Evolutionary conservation across 768 basidiomycete genomes (phyloP), one percentile per base, ranked within the genome.

Genomic region (Mycena alexandri): DNA sequence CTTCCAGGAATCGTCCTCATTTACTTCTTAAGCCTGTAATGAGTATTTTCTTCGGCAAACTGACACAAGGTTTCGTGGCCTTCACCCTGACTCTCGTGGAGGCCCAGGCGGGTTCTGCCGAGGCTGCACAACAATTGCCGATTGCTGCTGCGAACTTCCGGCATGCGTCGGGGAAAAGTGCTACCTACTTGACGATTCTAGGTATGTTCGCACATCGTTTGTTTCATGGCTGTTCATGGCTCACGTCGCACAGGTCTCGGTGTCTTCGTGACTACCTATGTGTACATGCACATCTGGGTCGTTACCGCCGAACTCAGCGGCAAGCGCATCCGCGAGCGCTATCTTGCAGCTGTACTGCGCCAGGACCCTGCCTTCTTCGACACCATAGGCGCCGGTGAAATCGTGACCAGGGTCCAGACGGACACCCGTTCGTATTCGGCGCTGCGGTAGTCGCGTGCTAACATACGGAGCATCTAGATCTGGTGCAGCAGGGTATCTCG

Each of bases 301-400:
- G 87, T 91, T 71, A 93, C 91, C 1, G 88, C 92, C 17, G 96
- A 98, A 77, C 77, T 90, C 51, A 93, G 89, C 69, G 88, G 94
- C 0, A 93, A 91, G 73, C 89, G 96, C 36, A 85, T 98, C 43
- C 89, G 96, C 36, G 94, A 97, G 79, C 82, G 79, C 17, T 98
- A 98, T 75, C 86, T 98, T 10, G 54, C 62, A 58, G 88, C 95
- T 3, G 81, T 96, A 12, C 83, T 98, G 3, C 89, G 94, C 34
- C 96, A 98, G 75, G 90, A 94, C 67, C 90, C 96, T 69, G 89
- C 91, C 13, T 98, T 87, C 81, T 97, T 97, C 74, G 96, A 98
- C 76, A 87, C 89, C n/a, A 87, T 97, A 50, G 95, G 96, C 43
- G 91, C 96, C 4, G 96, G 96, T 66, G 96, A 98, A 75, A 90